Evolutionary conservation across 495 filamentous ascomycete genomes (phyloP).

Genomic region (Pseudotulostoma volvatum): DNA sequence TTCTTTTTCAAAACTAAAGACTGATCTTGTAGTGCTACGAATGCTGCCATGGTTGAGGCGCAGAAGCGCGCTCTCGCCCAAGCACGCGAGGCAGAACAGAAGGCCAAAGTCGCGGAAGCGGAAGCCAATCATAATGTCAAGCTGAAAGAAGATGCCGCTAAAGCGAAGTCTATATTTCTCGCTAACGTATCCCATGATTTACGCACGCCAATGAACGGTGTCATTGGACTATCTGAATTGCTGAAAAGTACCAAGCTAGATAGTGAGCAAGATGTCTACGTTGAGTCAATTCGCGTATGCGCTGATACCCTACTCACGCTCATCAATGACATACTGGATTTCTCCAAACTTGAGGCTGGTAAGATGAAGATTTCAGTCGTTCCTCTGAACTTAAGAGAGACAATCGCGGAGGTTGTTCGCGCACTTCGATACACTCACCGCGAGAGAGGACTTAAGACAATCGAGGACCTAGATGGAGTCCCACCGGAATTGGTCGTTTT

Average conservation of each 20-base stretch:
- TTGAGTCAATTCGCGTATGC: constrained; percentile 82
- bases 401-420: constrained; percentile 73
- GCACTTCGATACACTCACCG: constrained; percentile 72
- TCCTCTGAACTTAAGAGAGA: constrained; percentile 69
- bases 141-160: constrained; percentile 78
- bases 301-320: constrained; percentile 81
- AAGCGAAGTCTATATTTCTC: constrained; percentile 81
- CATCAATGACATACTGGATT: constrained; percentile 91
- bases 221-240: constrained; percentile 80
- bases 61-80: constrained; percentile 70
- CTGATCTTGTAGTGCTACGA: constrained; percentile 35
- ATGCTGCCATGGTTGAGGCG: constrained; percentile 72
- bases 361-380: constrained; percentile 89
- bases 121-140: constrained; percentile 76
- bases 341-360: constrained; percentile 83
- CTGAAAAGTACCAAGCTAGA: constrained; percentile 62
- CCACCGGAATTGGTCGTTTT: constrained; percentile 65
- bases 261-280: constrained; percentile 73
- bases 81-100: constrained; percentile 63
- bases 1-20: neutral
- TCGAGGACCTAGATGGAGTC: constrained; percentile 45
- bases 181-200: constrained; percentile 84
- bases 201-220: constrained; percentile 73
- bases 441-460: constrained; percentile 59
- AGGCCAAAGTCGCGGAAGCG: constrained; percentile 67